Conservation (phyloP, 2,329 filamentous ascomycete genomes). For the Westerdykella ornata region DNA sequence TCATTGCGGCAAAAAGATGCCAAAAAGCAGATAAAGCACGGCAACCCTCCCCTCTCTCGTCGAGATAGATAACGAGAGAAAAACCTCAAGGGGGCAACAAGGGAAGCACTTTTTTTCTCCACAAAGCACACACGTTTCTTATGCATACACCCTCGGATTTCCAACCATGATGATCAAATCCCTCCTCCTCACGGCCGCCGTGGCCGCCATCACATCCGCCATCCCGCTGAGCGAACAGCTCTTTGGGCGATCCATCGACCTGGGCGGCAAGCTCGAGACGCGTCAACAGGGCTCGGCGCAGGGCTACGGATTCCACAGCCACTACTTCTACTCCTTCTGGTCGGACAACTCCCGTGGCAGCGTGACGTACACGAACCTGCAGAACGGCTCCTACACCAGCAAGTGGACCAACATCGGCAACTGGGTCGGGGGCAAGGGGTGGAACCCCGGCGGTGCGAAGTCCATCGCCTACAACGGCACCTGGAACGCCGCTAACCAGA, state of each 20-base stretch:
- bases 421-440: slow-evolving; percentile 26
- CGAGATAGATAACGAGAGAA: slow-evolving; percentile 4
- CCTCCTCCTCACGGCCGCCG: slow-evolving; percentile 6
- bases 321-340: slow-evolving; percentile 56
- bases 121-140: slow-evolving; percentile 5
- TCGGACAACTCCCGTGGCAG: slow-evolving; percentile 42
- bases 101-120: slow-evolving; percentile 4
- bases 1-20: slow-evolving; percentile 4
- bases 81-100: slow-evolving; percentile 3
- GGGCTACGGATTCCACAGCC: slow-evolving; percentile 12
- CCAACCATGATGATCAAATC: slow-evolving; percentile 8
- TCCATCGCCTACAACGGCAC: slow-evolving; percentile 6
- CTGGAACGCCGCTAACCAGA: slow-evolving; percentile 14
- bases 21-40: slow-evolving; percentile 5
- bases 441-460: slow-evolving; percentile 16
- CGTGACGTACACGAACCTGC: slow-evolving; percentile 17
- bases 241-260: slow-evolving; percentile 6
- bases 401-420: slow-evolving; percentile 20
- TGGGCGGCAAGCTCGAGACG: slow-evolving; percentile 7
- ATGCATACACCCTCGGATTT: slow-evolving; percentile 6
- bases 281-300: slow-evolving; percentile 6
- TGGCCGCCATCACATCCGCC: slow-evolving; percentile 6
- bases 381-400: slow-evolving; percentile 18
- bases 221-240: slow-evolving; percentile 7
- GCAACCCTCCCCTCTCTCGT: slow-evolving; percentile 2